These are phyloP conservation scores for Candida stauntonica DNA, from an alignment of 805 yeast genomes.

Conservation along the genomic window DNA sequence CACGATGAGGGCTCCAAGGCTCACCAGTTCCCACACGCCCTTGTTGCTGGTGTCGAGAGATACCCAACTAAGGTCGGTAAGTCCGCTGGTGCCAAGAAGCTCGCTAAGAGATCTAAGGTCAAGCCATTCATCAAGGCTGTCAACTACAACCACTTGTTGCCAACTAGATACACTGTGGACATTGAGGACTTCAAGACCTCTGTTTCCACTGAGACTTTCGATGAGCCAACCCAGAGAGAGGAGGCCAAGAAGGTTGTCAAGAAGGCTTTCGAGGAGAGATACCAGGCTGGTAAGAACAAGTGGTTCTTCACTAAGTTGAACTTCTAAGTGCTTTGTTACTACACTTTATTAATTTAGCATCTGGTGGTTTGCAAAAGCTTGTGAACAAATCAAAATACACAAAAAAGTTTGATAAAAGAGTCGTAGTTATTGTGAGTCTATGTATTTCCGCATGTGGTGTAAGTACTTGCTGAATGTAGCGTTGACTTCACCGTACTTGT, in stretches of 20 bases:
- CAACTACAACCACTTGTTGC: slow-evolving; percentile 99
- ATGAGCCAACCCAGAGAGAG: slow-evolving; percentile 97
- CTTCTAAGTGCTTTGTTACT: slow-evolving; percentile 46
- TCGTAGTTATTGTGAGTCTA: not conserved
- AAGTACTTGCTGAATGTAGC: not conserved
- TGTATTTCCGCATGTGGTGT: not conserved
- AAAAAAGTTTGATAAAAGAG: too few species aligned
- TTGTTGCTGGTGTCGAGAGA: slow-evolving; percentile 99
- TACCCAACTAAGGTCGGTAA: slow-evolving; percentile 96
- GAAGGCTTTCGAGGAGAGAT: slow-evolving; percentile 99
- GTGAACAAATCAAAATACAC: too few species aligned
- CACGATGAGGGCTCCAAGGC: slow-evolving; percentile 98
- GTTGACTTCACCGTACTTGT: not conserved
- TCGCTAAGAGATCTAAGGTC: slow-evolving; percentile 94
- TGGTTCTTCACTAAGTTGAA: slow-evolving; percentile 99
- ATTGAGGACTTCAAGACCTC: slow-evolving; percentile 91
- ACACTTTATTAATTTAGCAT: too few species aligned
- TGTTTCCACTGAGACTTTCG: slow-evolving; percentile 89
- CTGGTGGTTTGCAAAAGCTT: too few species aligned
- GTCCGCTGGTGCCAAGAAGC: slow-evolving; percentile 92
- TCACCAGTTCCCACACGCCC: slow-evolving; percentile 98
- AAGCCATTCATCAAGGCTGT: slow-evolving; percentile 99
- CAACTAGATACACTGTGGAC: slow-evolving; percentile 98
- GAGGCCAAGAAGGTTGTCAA: slow-evolving; percentile 98
- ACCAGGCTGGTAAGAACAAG: slow-evolving; percentile 99